Evolutionary conservation across 2,329 filamentous ascomycete genomes (phyloP), one percentile per base, ranked within the genome.

Genomic region (Cercospora berteroae): DNA sequence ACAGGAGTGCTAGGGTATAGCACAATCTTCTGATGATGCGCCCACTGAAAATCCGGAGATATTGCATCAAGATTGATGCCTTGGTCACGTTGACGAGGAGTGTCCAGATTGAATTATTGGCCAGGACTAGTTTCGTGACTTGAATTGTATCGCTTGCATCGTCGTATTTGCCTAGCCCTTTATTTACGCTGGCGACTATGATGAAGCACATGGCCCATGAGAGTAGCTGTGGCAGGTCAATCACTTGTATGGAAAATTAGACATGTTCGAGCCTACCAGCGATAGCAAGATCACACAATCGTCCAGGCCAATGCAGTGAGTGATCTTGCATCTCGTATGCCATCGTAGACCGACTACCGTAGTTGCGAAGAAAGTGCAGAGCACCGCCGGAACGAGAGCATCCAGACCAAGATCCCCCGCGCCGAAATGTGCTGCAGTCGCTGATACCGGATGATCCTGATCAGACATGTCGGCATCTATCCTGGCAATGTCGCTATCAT

Each of bases 11-110:
- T 70, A 83, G 77, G 10, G 73, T 56, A 72, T 76, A 81, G 68
- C 78, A 81, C 27, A 77, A 68, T 20, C 77, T 63, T 4, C 80
- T 77, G 70, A 78, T 79, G 36, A 68, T 69, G 6, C 69, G 75
- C 3, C 75, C 77, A 36, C 73, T 76, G 71, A 84, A 83, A 58
- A 84, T 78, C 42, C 81, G 81, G 23, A 82, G 79, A 70, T 84
- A 84, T 70, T 84, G 82, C 63, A 82, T 74, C n/a, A 84, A 73
- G 61, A 84, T 83, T 0, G 81, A 83, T 25, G 79, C 77, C 75
- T 84, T 83, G 48, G 81, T 81, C 66, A 78, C 77, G 60, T 76
- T 76, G 62, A 79, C 74, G 7, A 75, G 73, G 23, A 77, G 64
- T n/a, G 73, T 66, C 69, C 77, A 78, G 63, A 78, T 48, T 33